Evolutionary conservation across 2,329 filamentous ascomycete genomes (phyloP), one percentile per base, ranked within the genome.

Genomic region (Penicillium sp.): DNA sequence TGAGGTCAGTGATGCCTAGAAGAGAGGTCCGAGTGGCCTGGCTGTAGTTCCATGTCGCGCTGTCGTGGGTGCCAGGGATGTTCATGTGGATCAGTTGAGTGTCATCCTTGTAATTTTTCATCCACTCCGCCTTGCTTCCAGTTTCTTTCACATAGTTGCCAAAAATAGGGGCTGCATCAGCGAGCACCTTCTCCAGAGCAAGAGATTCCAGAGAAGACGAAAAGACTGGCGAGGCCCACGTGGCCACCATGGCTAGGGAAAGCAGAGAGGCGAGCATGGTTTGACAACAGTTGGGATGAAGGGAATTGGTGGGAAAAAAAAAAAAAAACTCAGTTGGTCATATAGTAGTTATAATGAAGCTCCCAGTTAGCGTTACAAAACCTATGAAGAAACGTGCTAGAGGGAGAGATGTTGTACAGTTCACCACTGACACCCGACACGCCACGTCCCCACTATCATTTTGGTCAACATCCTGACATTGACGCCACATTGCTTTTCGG

Each of bases 41-140:
- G 11, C 70, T 75, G 62, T 82, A 83, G 65, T 82, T 82, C 80
- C 81, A 83, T 0, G 80, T 82, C 2, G 77, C 75, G 4, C 76
- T 73, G 63, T 83, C 80, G 67, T 83, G 60, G 7, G 81, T 77
- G 1, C 81, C 81, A 2, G 81, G 81, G 39, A 83, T 77, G 60
- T 79, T 82, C 66, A 83, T 74, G 19, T 78, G 78, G 3, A 77
- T 72, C 0, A 83, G 60, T 3, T 64, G 71, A 0, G 73, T 80
- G 14, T 70, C 58, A 59, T 83, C 80, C 1, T 74, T 64, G 41
- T 79, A 72, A 0, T 46, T 53, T 24, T 72, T 70, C 81, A 83
- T 83, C 81, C 81, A 82, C 43, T 67, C 68, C 2, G 77, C 65
- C 4, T 69, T 73, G 24, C 58, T 55, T 1, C 48, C 55, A 1